Base-by-base conservation (phyloP, 208 protist species). In the Acanthamoeba lenticulata region DNA sequence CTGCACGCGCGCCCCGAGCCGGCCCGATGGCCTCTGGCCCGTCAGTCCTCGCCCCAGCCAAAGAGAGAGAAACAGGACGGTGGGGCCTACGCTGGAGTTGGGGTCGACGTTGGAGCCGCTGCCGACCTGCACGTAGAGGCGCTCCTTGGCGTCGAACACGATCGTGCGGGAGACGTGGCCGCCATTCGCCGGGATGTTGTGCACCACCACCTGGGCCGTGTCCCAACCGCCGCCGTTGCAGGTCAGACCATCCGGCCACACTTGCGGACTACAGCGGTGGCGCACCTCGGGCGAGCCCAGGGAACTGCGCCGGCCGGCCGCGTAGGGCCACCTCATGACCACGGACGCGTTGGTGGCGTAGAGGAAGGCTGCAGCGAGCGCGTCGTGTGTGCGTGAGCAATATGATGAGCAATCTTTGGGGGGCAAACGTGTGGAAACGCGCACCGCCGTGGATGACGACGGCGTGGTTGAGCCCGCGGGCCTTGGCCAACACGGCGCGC, bases 41-140 rank as follows among this genome's bases (percentile, higher is more conserved):
- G 19, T 5, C 21, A 79, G 6, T 65, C 3, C 13, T 65, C 5
- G 57, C 7, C 5, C 21, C 17, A 29, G 65, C 9, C 19, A 19
- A 9, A 57, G 9, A 57, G 49, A 57, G 49, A 57, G 19, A 57
- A 9, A 57, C 49, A 57, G 19, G 9, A 57, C 49, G n/a, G 81
- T 38, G 45, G 40, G 42, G 49, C 49, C 40, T 65, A 45, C n/a
- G 36, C 15, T 47, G 27, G 67, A 74, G 11, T 93, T 81, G n/a
- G 57, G 65, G 34, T 93, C 89, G 1, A 93, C 40, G 36, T 93
- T 93, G 89, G 45, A 67, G 29, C 65, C 89, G 45, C 89, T 93
- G 27, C 89, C 89, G 34, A 93, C 29, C 42, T 91, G 85, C 85
- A 91, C 85, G 60, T 91, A 91, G 85, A 91, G 45, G 38, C 49